Evolutionary conservation across 2,329 filamentous ascomycete genomes (phyloP), one percentile per base, ranked within the genome.

Genomic region (Neophaeococcomyces aloes): DNA sequence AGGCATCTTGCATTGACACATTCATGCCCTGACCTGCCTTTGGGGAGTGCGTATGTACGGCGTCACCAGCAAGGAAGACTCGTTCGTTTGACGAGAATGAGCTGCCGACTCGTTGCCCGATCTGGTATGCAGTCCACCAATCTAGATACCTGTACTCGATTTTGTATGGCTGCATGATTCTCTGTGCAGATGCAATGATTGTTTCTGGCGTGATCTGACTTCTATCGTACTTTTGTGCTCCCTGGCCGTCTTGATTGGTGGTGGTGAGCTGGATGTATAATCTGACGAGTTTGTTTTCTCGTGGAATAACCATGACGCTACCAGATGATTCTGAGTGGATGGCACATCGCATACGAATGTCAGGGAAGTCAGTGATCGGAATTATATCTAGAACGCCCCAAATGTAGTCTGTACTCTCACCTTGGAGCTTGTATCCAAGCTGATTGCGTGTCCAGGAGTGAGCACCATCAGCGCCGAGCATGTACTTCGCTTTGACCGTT

Each of bases 11-110:
- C 75, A 85, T 81, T 23, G 69, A 75, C 2, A 82, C 74, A 52
- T 85, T 85, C 79, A 84, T 83, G 10, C 81, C 80, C 55, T 83
- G 79, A 2, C 78, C 78, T 0, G 76, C 78, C 55, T 82, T 82
- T 15, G 78, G 78, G 15, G 30, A 13, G 31, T 72, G 69, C 1
- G 70, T 75, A 52, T 71, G 69, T 1, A 75, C 74, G 1, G 78
- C 80, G 59, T 84, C 81, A 2, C 81, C 82, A 0, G 79, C 78
- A 3, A 86, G 66, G 57, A 87, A 86, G 7, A 87, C 68, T 3
- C 79, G 70, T 18, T 73, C 68, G 10, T 66, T 61, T 5, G 67
- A 66, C 31, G 69, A 72, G 58, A 81, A 82, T 32, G 69, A 65
- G 1, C 67, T 70, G 3, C 73, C 76, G 0, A 82, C 71, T 4